Conservation (phyloP, 176 grass and related monocot genomes). For the Stipa capillata region DNA sequence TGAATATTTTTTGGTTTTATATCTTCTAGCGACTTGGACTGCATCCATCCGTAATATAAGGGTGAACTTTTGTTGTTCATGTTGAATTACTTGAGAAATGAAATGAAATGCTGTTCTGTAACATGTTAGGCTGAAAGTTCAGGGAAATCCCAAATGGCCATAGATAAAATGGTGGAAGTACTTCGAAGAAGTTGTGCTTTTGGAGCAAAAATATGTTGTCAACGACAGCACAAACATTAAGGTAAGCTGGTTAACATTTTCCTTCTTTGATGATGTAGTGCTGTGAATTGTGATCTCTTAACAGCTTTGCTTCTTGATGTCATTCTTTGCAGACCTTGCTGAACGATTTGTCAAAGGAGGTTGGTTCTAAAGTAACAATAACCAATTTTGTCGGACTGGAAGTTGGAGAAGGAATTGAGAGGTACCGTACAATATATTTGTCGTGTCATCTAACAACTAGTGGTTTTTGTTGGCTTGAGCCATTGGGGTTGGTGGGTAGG, state of each 20-base stretch:
- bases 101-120: conserved; percentile 7
- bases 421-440: conserved; percentile 29
- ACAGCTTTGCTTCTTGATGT: neutral
- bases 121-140: conserved; percentile 74
- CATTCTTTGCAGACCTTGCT: conserved; percentile 47
- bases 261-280: neutral
- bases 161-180: conserved; percentile 99
- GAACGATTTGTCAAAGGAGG: conserved; percentile 86
- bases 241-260: conserved; percentile 29
- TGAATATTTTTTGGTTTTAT: neutral
- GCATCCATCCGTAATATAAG: neutral
- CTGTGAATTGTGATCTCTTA: conserved; percentile 17
- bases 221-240: conserved; percentile 70
- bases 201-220: conserved; percentile 84
- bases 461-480: neutral
- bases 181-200: conserved; percentile 84
- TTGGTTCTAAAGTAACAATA: conserved; percentile 73
- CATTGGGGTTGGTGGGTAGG: neutral
- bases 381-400: conserved; percentile 79
- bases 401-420: conserved; percentile 84
- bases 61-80: neutral
- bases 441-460: neutral
- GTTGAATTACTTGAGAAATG: neutral
- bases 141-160: conserved; percentile 84
- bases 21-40: neutral